These are phyloP conservation scores for Lathyrus aphaca DNA, from an alignment of 306 rosid genomes.

Conservation along the genomic window DNA sequence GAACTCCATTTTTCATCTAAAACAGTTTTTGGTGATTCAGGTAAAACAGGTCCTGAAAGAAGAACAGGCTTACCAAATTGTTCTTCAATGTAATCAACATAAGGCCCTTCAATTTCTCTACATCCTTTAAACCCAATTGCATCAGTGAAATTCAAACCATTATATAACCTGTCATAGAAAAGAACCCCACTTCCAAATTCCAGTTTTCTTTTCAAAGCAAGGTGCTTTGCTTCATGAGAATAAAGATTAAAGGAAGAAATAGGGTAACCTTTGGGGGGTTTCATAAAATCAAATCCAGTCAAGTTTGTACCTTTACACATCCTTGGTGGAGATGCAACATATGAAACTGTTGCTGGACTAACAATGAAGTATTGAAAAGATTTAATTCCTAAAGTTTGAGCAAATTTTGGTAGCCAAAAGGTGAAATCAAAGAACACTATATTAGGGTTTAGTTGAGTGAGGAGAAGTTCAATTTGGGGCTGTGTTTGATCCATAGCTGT, in stretches of 20 bases:
- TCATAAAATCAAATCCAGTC: conserved; percentile 37
- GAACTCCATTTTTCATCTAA: conserved; percentile 38
- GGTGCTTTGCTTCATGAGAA: conserved; percentile 32
- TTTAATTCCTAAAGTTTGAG: conserved; percentile 34
- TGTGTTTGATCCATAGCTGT: conserved; percentile 44
- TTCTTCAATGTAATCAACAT: conserved; percentile 19
- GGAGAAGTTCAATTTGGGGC: conserved; percentile 30
- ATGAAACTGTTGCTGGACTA: conserved; percentile 34
- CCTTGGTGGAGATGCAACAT: conserved; percentile 4
- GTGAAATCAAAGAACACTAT: conserved; percentile 45
- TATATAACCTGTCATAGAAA: conserved; percentile 2
- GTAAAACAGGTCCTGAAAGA: conserved; percentile 42
- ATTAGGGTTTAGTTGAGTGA: conserved; percentile 25
- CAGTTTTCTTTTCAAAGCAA: background rate
- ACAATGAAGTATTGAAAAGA: conserved; percentile 31
- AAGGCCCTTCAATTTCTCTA: conserved; percentile 40
- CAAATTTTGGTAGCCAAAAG: conserved; percentile 36
- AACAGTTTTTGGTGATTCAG: conserved; percentile 6
- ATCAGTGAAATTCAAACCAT: conserved; percentile 14
- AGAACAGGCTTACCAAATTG: conserved; percentile 37
- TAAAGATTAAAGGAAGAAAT: conserved; percentile 31
- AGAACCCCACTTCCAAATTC: conserved; percentile 41
- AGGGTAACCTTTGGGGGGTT: conserved; percentile 45
- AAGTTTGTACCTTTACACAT: conserved; percentile 15
- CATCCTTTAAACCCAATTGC: conserved; percentile 45